phyloP scores from a whole-genome alignment of 2,329 filamentous ascomycete species.

The Microdochium paspali region DNA sequence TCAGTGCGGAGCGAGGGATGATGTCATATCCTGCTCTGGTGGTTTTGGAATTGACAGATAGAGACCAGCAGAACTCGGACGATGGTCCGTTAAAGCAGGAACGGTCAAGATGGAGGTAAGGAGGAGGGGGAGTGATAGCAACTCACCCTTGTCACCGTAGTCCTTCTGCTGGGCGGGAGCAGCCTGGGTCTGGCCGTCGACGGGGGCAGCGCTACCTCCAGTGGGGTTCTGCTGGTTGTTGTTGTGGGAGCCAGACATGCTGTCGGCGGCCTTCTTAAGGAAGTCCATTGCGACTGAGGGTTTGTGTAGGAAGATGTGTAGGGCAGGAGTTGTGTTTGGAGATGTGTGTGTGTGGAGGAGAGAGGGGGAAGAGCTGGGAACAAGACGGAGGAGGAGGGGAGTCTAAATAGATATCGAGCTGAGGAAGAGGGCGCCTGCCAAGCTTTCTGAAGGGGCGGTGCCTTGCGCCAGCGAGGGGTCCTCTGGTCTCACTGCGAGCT shows the following conservation, averaged over 20 bases:
- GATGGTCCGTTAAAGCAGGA: too few relatives aligned
- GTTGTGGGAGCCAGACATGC: constrained; percentile 3
- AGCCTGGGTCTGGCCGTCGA: background rate
- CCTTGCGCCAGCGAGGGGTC: background rate
- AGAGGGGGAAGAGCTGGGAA: background rate
- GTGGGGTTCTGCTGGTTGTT: constrained; percentile 3
- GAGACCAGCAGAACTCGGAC: too few relatives aligned
- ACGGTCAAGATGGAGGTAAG: too few relatives aligned
- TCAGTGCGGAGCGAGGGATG: constrained; percentile 10
- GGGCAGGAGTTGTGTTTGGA: background rate
- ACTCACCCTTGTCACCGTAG: constrained; percentile 20
- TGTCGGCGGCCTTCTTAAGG: constrained; percentile 17
- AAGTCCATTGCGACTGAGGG: constrained; percentile 13
- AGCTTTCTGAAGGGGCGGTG: too few relatives aligned
- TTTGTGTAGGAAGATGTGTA: background rate
- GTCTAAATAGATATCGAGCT: background rate
- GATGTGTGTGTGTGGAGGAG: background rate
- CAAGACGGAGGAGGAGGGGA: background rate
- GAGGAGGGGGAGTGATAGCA: background rate
- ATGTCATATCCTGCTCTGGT: constrained; percentile 4
- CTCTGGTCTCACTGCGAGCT: too few relatives aligned
- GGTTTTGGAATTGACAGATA: too few relatives aligned
- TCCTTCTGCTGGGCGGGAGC: constrained; percentile 16
- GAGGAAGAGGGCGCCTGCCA: background rate
- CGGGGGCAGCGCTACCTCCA: background rate